Evolutionary conservation across 176 grass and related monocot genomes (phyloP).

Genomic region (Oryza meyeriana): DNA sequence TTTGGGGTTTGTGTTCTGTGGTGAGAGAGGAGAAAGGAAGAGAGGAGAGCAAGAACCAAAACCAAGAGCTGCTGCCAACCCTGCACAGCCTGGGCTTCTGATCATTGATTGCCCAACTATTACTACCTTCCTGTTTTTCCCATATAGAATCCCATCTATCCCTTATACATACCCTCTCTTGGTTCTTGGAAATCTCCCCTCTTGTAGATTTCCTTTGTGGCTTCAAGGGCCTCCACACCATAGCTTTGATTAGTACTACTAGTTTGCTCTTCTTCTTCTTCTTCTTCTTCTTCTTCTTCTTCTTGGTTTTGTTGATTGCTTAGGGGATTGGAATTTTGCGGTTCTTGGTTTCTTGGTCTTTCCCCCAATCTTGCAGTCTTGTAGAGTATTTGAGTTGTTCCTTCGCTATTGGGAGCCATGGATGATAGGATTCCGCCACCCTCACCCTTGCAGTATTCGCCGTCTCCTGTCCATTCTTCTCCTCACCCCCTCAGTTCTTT

Average conservation of each 20-base stretch:
- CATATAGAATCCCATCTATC: constrained; percentile 42
- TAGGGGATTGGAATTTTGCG: constrained; percentile 27
- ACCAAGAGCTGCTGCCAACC: constrained; percentile 45
- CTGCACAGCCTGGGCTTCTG: constrained; percentile 52
- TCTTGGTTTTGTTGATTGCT: constrained; percentile 43
- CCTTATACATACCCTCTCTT: constrained; percentile 26
- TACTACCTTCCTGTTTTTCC: constrained; percentile 53
- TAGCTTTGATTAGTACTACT: constrained; percentile 44
- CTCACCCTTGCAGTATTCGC: constrained; percentile 84
- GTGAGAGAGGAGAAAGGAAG: constrained; percentile 28
- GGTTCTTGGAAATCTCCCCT: constrained; percentile 30
- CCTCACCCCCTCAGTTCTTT: constrained; percentile 76
- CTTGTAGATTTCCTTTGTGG: constrained; percentile 41
- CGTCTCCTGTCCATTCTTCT: constrained; percentile 81
- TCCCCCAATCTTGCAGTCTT: constrained; percentile 28
- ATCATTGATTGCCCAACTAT: constrained; percentile 53
- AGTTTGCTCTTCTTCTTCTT: neutral
- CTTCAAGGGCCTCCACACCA: constrained; percentile 22
- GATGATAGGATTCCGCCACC: constrained; percentile 81
- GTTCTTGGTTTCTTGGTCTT: constrained; percentile 13
- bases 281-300: neutral
- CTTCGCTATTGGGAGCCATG: constrained; percentile 47
- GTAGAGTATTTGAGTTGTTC: constrained; percentile 1
- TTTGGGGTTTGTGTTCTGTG: constrained; percentile 36
- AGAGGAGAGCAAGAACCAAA: constrained; percentile 45